A percentile compares a stretch with the other conserved stretches of the same genome.
These are phyloP conservation scores for Ploettnerulaceae sp. DNA, from an alignment of 2,329 filamentous ascomycete species.

Conservation along the genomic window DNA sequence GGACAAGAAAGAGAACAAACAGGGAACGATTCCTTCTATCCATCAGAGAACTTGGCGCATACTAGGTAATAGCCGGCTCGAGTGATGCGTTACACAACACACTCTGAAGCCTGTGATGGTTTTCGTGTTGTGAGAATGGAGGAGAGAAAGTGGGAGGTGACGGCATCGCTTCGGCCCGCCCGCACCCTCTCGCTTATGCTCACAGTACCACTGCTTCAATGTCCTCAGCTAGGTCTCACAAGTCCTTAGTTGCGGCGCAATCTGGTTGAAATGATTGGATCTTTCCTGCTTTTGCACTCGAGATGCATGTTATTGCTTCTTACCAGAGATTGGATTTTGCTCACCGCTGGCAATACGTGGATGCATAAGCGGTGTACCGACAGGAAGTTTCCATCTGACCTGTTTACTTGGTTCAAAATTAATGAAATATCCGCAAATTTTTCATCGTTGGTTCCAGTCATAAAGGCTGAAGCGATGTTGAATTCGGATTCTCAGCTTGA, in stretches of 20 bases:
- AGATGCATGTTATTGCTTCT: background rate
- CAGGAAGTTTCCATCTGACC: background rate
- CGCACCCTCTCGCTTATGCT: background rate
- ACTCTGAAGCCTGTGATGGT: background rate
- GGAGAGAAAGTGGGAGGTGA: no score
- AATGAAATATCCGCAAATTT: background rate
- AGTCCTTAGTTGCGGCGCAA: background rate
- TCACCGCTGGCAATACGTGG: background rate
- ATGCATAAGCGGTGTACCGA: background rate
- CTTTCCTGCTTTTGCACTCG: background rate
- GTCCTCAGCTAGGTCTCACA: background rate
- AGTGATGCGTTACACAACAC: background rate
- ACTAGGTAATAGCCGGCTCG: background rate
- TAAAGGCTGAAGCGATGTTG: no score
- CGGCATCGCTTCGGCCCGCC: background rate
- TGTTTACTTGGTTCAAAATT: background rate
- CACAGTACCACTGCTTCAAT: background rate
- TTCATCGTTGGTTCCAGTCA: background rate
- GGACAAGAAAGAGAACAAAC: background rate
- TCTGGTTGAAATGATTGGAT: background rate
- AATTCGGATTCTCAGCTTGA: no score
- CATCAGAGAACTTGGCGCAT: background rate
- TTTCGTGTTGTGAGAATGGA: background rate
- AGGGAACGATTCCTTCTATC: background rate
- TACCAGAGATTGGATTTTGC: background rate